Evolutionary conservation across 23 red algal genomes (phyloP), one percentile per base, ranked within the genome.

Genomic region (Agarophyton chilense): DNA sequence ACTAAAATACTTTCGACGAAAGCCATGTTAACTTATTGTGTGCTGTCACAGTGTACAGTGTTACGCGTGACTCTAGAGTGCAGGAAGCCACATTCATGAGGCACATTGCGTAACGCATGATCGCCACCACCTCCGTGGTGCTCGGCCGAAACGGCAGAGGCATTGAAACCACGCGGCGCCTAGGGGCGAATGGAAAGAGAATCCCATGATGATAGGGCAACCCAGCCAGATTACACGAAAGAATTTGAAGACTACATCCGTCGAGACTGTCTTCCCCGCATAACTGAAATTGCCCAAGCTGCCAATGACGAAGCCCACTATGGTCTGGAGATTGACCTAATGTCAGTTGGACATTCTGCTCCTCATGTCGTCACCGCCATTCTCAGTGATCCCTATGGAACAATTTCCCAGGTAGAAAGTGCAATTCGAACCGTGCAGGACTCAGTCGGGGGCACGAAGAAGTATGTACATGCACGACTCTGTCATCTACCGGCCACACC

Each of bases 401-500:
- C 71, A 17, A 58, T 96, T 18, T 88, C 94, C 24, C 45, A 91
- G 41, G 81, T 96, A 29, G 71, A 96, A 76, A 55, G 73, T 4
- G 94, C 88, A 7, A 72, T 91, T 21, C 70, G 78, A 75, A 68
- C 31, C 54, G 56, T 81, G 25, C 77, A 64, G 11, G 72, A n/a
- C 21, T 72, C 86, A 33, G 45, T 98, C 33, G 67, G 79, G 31
- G 35, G 53, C n/a, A 63, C 90, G 51, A 98, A 94, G 73, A 68
- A 71, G 49, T 44, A 86, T 63, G 65, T 94, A 40, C 95, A 98
- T 72, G 86, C 93, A 31, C 60, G 95, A 56, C 32, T 92, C 0
- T 87, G 71, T 24, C 84, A 94, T 72, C 55, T 94, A n/a, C 95
- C 95, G 16, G 52, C 83, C 25, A 79, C 79, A 32, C 75, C 89